Evolutionary conservation across 2,329 filamentous ascomycete species (phyloP), one percentile per base, ranked within the genome.

Genomic region (Fusarium subtropicale): DNA sequence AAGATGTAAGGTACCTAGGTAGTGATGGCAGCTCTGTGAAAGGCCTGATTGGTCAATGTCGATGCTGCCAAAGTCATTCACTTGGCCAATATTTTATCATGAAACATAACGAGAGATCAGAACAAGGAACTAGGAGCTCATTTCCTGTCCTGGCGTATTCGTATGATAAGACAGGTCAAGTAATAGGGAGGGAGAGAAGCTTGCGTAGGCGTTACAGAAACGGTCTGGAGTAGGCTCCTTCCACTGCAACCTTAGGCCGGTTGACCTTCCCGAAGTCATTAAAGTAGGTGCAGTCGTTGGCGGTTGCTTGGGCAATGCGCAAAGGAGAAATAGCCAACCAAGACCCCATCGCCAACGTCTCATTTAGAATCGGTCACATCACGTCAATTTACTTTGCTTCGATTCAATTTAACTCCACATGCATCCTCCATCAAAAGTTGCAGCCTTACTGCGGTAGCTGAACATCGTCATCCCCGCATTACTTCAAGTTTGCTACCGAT

Each of bases 291-390:
- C n/a, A 38, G 47, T 51, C 22, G 47, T 38, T 38, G 33, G 22
- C 54, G 64, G 71, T 74, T 74, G 72, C 72, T 74, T 74, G 64
- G 72, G 62, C 72, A 74, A 74, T 74, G 69, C 54, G 47, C 58
- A 69, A 56, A 48, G 38, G 33, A 64, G 26, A 24, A 42, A 34
- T 56, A 63, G 55, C 54, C 67, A 52, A 54, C 53, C 50, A 50
- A 39, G 51, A 62, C 63, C 66, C 34, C 53, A 71, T 68, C 66
- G 38, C 54, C 42, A 65, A 30, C 42, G 36, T 31, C 46, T 57
- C 57, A 34, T 48, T 50, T 33, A 56, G 28, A 55, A 30, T 36
- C 38, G 33, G 44, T 39, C 30, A 22, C 42, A 62, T 38, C 54
- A 60, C 34, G 47, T 51, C 47, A 28, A 51, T 51, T 36, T 20